phyloP scores from a whole-genome alignment of 2,329 filamentous ascomycete species.

The Microdochium bolleyi region DNA sequence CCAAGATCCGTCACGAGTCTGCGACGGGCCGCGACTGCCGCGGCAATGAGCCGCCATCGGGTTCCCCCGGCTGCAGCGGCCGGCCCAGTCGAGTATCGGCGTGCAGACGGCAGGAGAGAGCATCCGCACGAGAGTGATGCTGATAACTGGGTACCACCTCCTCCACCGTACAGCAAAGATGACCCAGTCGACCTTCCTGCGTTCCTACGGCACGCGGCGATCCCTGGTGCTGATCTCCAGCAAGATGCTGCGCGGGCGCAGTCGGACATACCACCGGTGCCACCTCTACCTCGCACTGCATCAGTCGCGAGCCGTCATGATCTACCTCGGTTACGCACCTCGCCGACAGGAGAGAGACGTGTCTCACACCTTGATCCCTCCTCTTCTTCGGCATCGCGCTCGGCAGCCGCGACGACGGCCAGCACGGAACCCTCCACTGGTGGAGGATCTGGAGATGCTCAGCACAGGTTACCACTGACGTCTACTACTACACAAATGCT shows the following conservation, averaged over 20 bases:
- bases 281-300: slow-evolving; percentile 4
- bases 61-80: slow-evolving; percentile 49
- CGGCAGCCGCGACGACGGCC: background rate
- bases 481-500: background rate
- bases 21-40: slow-evolving; percentile 68
- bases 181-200: slow-evolving; percentile 48
- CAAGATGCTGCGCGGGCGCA: slow-evolving; percentile 2
- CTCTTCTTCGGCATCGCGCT: background rate
- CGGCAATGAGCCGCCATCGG: slow-evolving; percentile 62
- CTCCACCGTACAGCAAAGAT: slow-evolving; percentile 69
- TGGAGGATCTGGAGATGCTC: background rate
- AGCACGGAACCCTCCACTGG: background rate
- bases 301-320: slow-evolving; percentile 13
- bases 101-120: slow-evolving; percentile 62
- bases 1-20: slow-evolving; percentile 64
- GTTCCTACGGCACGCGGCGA: slow-evolving; percentile 43
- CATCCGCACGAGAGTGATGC: slow-evolving; percentile 81
- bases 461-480: background rate
- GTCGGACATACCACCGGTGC: slow-evolving; percentile 9
- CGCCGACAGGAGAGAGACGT: slow-evolving; percentile 8
- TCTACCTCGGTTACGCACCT: slow-evolving; percentile 18
- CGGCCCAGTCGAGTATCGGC: slow-evolving; percentile 52
- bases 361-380: background rate
- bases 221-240: slow-evolving; percentile 22
- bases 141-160: slow-evolving; percentile 82